Evolutionary conservation across 805 yeast genomes (phyloP).

Genomic region (Myxozyma nipponensis): DNA sequence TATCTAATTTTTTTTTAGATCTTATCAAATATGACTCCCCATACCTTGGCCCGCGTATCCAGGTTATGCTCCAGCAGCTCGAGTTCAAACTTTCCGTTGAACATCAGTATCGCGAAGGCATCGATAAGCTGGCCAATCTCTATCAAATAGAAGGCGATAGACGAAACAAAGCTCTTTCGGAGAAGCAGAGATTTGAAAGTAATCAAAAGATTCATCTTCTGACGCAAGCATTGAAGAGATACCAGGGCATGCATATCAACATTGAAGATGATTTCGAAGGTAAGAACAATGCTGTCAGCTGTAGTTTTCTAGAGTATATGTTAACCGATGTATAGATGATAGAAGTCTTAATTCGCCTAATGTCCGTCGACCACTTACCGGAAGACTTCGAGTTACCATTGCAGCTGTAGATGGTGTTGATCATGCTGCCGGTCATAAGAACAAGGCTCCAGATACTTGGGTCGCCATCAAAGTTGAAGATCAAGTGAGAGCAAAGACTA

Average conservation of each 20-base stretch:
- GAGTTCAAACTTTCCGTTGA: conserved; percentile 94
- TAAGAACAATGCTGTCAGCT: conserved; percentile 28
- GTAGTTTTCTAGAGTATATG: not conserved
- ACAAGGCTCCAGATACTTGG: conserved; percentile 73
- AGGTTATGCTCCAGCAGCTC: conserved; percentile 89
- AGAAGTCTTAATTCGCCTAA: conserved; percentile 63
- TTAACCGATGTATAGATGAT: conserved; percentile 29
- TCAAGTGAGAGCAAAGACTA: conserved; percentile 72
- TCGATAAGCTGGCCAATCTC: conserved; percentile 79
- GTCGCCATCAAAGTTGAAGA: conserved; percentile 84
- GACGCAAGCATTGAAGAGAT: conserved; percentile 77
- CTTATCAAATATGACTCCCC: conserved; percentile 90
- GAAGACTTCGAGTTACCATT: conserved; percentile 68
- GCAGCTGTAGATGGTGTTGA: conserved; percentile 83
- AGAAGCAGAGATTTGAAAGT: conserved; percentile 73
- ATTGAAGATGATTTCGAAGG: conserved; percentile 47
- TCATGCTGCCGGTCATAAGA: conserved; percentile 74
- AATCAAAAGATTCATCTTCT: conserved; percentile 80
- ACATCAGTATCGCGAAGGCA: conserved; percentile 87
- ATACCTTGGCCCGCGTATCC: conserved; percentile 88
- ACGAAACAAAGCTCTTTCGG: conserved; percentile 79
- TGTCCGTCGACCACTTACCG: conserved; percentile 79
- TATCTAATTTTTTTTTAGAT: conserved; percentile 42
- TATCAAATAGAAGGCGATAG: conserved; percentile 91
- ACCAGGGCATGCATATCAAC: conserved; percentile 80